These are phyloP conservation scores for Rhizophagus prolifer DNA, from an alignment of 192 early-diverging fungal species.

Conservation along the genomic window DNA sequence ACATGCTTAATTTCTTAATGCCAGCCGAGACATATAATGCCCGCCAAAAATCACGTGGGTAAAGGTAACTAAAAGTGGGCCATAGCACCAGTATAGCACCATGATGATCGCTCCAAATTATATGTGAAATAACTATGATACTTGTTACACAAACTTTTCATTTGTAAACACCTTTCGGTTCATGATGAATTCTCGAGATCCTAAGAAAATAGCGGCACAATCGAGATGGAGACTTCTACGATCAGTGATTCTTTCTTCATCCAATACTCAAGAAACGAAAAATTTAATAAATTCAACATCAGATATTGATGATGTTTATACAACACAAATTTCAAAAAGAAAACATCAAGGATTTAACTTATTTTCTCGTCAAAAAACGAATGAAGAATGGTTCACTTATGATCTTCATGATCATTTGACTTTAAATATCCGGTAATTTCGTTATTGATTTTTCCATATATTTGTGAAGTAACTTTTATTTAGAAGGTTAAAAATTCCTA, in stretches of 20 bases:
- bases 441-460: not conserved
- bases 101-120: no score
- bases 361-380: not conserved
- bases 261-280: not conserved
- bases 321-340: not conserved
- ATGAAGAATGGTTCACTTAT: not conserved
- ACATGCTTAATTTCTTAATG: no score
- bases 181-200: no score
- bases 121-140: no score
- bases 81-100: no score
- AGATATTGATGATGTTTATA: not conserved
- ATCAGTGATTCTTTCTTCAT: not conserved
- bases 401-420: not conserved
- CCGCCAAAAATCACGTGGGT: no score
- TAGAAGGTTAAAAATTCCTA: slow-evolving; percentile 3
- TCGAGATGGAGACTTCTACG: not conserved
- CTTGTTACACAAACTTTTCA: no score
- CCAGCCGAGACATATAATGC: no score
- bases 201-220: not conserved
- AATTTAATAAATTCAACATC: not conserved
- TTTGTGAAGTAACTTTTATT: not conserved
- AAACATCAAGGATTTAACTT: slow-evolving; percentile 7
- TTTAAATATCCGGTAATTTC: not conserved
- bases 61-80: no score
- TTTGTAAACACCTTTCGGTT: no score